A percentile compares a stretch with the other conserved stretches of the same genome.
Conservation (phyloP, 805 yeast genomes). For the Tetrapisispora nanseiensis region DNA sequence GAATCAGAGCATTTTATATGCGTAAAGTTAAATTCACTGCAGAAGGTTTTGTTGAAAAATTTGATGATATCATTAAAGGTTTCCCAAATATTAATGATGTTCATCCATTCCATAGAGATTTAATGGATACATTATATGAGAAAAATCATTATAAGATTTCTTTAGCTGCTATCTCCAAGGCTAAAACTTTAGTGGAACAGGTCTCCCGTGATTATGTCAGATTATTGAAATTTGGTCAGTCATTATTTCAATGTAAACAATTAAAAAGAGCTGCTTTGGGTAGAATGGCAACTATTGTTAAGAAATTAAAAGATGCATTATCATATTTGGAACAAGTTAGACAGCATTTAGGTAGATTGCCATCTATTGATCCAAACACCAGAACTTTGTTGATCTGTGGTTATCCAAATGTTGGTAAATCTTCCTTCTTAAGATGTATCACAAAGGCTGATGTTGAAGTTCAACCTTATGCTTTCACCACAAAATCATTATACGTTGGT, state of each 20-base stretch:
- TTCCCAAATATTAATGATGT: conserved; percentile 96
- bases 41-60: conserved; percentile 91
- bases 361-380: conserved; percentile 96
- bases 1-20: conserved; percentile 96
- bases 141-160: conserved; percentile 97
- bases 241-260: conserved; percentile 96
- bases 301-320: conserved; percentile 90
- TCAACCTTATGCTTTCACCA: conserved; percentile 98
- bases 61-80: conserved; percentile 72
- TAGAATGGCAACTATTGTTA: conserved; percentile 97
- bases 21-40: conserved; percentile 94
- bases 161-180: conserved; percentile 86
- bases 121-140: conserved; percentile 95
- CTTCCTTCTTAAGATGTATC: conserved; percentile 84
- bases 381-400: conserved; percentile 97
- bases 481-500: conserved; percentile 94
- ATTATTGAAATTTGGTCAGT: conserved; percentile 92
- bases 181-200: conserved; percentile 89
- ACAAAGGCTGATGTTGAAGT: conserved; percentile 98
- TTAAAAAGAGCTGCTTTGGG: conserved; percentile 97
- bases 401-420: conserved; percentile 98
- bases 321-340: conserved; percentile 94
- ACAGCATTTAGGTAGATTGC: conserved; percentile 97
- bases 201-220: conserved; percentile 93
- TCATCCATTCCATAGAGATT: conserved; percentile 96